Evolutionary conservation across 345 rosid species (phyloP), one percentile per base, ranked within the genome.

Genomic region (Chamaenerion angustifolium): DNA sequence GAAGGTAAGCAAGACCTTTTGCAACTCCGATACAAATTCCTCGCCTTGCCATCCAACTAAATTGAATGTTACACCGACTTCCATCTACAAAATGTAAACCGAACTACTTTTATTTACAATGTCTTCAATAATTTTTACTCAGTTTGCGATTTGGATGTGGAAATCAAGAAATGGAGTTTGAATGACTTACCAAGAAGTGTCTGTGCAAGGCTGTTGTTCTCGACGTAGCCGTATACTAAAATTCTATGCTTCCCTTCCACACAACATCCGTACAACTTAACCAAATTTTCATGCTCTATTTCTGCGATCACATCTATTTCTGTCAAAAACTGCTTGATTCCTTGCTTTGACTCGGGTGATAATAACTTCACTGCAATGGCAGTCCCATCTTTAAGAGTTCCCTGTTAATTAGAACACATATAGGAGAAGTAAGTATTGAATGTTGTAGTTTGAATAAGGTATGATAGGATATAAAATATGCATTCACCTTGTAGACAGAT

Each of bases 131-230:
- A 21, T 4, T 21, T 21, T 21, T 4, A 21, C 3, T 21, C 25
- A 2, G 4, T 21, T 2, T 21, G 25, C 0, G 25, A 21, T 21
- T 21, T 21, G 25, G 25, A 2, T 21, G 4, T 21, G 25, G 25
- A 21, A 21, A 21, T 21, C 25, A 21, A 21, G 25, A 21, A 21
- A 21, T 21, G 25, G 25, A 21, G 25, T 21, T 21, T 21, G 25
- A 21, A 2, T 21, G 37, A 49, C 27, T 63, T 59, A 83, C 92
- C 84, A 21, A 79, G 65, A 67, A 83, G 81, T 12, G 80, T 77
- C 53, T 75, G 84, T 37, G 78, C 76, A 46, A 83, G 80, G 70
- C 87, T 83, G 57, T 83, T 77, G 52, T 83, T 79, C 67, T 77
- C 75, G 11, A 83, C 80, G 71, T 75, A 83, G 41, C 75, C 83